Evolutionary conservation across 108 stramenopile species (phyloP).

Genomic region (Fragilariopsis cylindrus): DNA sequence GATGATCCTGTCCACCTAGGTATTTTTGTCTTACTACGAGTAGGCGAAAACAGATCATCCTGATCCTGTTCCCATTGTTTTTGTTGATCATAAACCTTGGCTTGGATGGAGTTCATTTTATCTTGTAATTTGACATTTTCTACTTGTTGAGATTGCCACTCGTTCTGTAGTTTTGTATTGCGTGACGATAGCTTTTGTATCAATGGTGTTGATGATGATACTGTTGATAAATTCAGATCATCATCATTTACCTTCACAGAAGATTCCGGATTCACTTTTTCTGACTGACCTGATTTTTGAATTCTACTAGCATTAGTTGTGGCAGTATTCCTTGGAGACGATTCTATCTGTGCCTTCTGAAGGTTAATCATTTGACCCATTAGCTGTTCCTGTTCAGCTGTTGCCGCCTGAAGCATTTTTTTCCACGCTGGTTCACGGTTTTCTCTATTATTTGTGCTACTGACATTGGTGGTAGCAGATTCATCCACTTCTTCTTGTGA

Average conservation of each 20-base stretch:
- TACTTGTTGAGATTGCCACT: slow-evolving; percentile 33
- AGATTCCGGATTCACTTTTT: no score
- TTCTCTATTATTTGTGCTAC: background rate
- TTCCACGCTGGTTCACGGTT: background rate
- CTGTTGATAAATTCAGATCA: background rate
- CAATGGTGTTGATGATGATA: background rate
- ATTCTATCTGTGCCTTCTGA: background rate
- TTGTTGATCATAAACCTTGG: background rate
- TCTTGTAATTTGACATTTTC: slow-evolving; percentile 18
- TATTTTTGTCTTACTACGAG: background rate
- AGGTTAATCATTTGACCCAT: slow-evolving; percentile 6
- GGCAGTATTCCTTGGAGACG: slow-evolving; percentile 2
- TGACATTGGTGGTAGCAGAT: background rate
- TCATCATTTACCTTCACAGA: slow-evolving; percentile 1
- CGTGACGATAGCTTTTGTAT: slow-evolving; percentile 9
- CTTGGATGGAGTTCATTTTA: slow-evolving; percentile 3
- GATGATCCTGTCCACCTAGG: background rate
- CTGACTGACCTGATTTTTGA: no score
- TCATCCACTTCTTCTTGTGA: no score
- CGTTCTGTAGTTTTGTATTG: slow-evolving; percentile 17
- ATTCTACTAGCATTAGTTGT: no score
- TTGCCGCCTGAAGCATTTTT: background rate
- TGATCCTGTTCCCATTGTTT: slow-evolving; percentile 19
- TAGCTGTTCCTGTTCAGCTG: slow-evolving; percentile 10
- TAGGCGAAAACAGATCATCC: slow-evolving; percentile 10